These are phyloP conservation scores for Lasiodiplodia hormozganensis DNA, from an alignment of 2,329 filamentous ascomycete species.

Conservation along the genomic window DNA sequence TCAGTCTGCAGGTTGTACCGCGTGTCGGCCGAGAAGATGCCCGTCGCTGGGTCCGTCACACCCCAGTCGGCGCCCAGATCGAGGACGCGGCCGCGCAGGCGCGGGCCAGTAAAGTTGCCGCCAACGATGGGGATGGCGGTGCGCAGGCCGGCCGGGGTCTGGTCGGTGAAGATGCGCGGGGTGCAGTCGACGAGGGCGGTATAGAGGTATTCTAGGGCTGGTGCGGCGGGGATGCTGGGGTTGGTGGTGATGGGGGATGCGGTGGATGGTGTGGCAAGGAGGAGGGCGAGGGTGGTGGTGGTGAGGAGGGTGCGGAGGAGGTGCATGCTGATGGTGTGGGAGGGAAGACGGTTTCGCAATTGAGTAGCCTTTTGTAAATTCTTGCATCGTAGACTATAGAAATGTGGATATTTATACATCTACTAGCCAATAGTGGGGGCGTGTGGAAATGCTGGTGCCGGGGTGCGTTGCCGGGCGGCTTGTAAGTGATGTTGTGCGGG, in stretches of 20 bases:
- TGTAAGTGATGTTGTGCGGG: conserved; percentile 5
- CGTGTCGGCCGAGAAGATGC: conserved; percentile 44
- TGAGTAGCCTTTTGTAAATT: neutral
- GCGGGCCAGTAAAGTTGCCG: conserved; percentile 41
- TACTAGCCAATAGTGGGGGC: neutral
- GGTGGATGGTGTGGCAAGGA: neutral
- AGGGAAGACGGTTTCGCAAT: neutral
- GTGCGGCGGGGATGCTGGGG: neutral
- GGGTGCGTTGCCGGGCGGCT: conserved; percentile 1
- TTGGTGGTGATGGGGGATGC: neutral
- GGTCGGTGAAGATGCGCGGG: conserved; percentile 8
- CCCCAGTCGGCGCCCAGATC: conserved; percentile 49
- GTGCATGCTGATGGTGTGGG: neutral
- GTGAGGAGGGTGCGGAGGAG: neutral
- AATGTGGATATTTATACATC: neutral
- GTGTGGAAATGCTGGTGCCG: neutral
- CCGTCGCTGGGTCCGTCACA: conserved; percentile 39
- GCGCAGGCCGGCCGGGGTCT: conserved; percentile 27
- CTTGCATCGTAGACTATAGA: neutral
- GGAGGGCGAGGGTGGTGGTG: neutral
- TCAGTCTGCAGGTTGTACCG: conserved; percentile 47
- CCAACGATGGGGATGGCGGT: conserved; percentile 41
- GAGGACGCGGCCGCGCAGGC: conserved; percentile 41
- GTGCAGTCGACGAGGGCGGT: conserved; percentile 22
- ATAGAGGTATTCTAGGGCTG: conserved; percentile 22